Evolutionary conservation across 768 basidiomycete species (phyloP), one percentile per base, ranked within the genome.

Genomic region (Mycena indigotica): DNA sequence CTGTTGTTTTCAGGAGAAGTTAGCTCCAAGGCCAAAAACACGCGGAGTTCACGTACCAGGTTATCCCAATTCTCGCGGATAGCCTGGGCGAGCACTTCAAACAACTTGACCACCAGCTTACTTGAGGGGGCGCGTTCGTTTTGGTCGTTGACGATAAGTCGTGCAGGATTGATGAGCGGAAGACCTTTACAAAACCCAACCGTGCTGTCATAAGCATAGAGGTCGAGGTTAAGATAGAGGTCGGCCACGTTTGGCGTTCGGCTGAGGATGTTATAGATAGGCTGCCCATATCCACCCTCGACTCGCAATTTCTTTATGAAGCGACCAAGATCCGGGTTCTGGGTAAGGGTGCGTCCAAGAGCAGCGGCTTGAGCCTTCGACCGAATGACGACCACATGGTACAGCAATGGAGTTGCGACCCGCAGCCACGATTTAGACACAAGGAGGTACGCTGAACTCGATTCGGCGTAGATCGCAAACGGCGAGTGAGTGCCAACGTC

Each of bases 271-370:
- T 16, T 51, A n/a, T 39, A 49, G 38, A 61, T 58, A 3, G 53
- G 16, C 60, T 54, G 2, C 19, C 62, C 59, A 15, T 62, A 64
- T 2, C 60, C 62, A 13, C 64, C 63, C 52, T 67, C 64, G 29
- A 67, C 50, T 23, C 65, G 63, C 21, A 68, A 53, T 48, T 67
- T 68, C 58, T 64, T 60, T 48, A 68, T 67, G 49, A 66, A 64
- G 3, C 26, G 23, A 26, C 60, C 67, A 16, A 69, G 55, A 8
- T 53, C n/a, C 5, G 35, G 17, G 21, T 67, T 63, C 6, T 23
- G 32, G n/a, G 52, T 51, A 3, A 69, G 41, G 5, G 61, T 56
- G 3, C 41, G 50, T 15, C 60, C 58, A 21, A 68, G 45, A 23
- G 66, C 59, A 15, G 55, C 41, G 1, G 60, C 60, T 52, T 69